phyloP scores from a whole-genome alignment of 2,329 filamentous ascomycete species.

The Pseudogymnoascus pannorum region DNA sequence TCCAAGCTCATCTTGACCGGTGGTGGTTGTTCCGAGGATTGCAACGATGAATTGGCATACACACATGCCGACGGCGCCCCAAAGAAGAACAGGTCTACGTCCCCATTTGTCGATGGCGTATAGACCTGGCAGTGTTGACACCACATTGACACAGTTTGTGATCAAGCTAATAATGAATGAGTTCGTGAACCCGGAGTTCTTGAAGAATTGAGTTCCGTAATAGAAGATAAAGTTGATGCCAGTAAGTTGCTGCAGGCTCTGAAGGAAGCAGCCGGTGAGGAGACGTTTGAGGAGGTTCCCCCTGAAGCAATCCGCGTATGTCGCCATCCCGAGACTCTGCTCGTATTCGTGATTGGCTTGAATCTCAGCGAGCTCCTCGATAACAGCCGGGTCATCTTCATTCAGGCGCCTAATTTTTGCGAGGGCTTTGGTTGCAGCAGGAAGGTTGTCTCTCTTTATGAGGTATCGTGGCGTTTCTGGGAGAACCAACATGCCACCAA shows the following conservation, averaged over 20 bases:
- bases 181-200: slow-evolving; percentile 49
- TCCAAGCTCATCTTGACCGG: slow-evolving; percentile 42
- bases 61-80: slow-evolving; percentile 69
- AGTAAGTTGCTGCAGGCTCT: slow-evolving; percentile 73
- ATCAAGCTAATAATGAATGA: slow-evolving; percentile 67
- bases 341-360: slow-evolving; percentile 70
- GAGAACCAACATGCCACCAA: slow-evolving; percentile 59
- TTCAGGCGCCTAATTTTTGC: slow-evolving; percentile 67
- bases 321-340: slow-evolving; percentile 53
- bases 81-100: slow-evolving; percentile 63
- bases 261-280: slow-evolving; percentile 64
- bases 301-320: slow-evolving; percentile 53
- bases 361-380: slow-evolving; percentile 70
- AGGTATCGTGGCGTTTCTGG: slow-evolving; percentile 72
- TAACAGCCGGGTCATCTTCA: slow-evolving; percentile 63
- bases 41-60: slow-evolving; percentile 58
- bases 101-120: slow-evolving; percentile 71
- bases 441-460: slow-evolving; percentile 61
- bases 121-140: slow-evolving; percentile 66
- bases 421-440: slow-evolving; percentile 59
- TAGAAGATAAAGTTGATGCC: slow-evolving; percentile 74
- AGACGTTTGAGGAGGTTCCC: slow-evolving; percentile 63
- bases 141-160: slow-evolving; percentile 68
- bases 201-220: slow-evolving; percentile 68
- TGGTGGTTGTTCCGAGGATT: slow-evolving; percentile 52